phyloP scores from a whole-genome alignment of 208 protist genomes.

The Blastocrithidia nonstop region DNA sequence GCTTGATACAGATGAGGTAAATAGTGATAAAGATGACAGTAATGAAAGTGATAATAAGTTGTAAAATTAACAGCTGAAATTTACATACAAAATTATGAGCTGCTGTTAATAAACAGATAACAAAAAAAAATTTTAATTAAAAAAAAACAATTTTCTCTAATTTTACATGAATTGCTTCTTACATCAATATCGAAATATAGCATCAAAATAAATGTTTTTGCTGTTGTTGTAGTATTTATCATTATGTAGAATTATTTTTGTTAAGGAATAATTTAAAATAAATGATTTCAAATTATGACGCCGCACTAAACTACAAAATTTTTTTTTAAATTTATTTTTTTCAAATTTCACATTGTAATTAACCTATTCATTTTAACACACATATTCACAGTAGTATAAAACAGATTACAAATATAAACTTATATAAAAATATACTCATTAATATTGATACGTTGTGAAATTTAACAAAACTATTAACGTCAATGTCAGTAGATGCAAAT shows the following conservation, averaged over 20 bases:
- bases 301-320: not conserved
- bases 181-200: too few relatives aligned
- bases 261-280: slow-evolving; percentile 2
- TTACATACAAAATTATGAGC: not conserved
- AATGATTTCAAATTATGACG: not conserved
- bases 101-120: not conserved
- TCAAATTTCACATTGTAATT: not conserved
- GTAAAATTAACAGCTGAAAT: not conserved
- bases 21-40: slow-evolving; percentile 9
- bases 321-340: not conserved
- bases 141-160: too few relatives aligned
- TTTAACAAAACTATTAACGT: not conserved
- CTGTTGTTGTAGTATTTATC: slow-evolving; percentile 1
- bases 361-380: too few relatives aligned
- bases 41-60: slow-evolving; percentile 2
- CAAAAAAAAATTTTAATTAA: not conserved
- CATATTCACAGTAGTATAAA: too few relatives aligned
- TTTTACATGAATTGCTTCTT: too few relatives aligned
- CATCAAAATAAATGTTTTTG: not conserved
- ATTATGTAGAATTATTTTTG: not conserved
- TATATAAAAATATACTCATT: too few relatives aligned
- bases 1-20: too few relatives aligned
- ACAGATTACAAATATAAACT: too few relatives aligned
- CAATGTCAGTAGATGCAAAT: slow-evolving; percentile 18
- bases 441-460: too few relatives aligned